Conservation (phyloP, 1,284 basidiomycete species). For the Microbotryomycetes sp. region DNA sequence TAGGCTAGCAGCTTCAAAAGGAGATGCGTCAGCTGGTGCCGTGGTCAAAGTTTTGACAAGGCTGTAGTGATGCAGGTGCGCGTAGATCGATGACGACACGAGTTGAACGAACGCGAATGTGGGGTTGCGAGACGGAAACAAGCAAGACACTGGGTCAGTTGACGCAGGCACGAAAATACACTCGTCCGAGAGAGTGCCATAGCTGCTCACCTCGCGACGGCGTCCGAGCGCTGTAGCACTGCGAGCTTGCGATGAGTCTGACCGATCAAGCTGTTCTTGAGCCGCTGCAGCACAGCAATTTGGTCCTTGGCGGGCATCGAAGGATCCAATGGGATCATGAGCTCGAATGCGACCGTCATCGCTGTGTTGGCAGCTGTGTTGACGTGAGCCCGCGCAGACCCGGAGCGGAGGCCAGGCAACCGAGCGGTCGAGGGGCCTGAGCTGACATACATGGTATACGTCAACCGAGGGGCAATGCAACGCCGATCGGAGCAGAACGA, state of each 20-base stretch:
- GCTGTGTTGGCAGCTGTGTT: too few relatives aligned
- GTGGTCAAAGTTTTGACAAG: conserved; percentile 6
- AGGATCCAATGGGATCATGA: neutral
- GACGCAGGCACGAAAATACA: neutral
- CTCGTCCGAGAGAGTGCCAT: neutral
- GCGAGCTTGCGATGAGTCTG: conserved; percentile 3
- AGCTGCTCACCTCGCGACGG: conserved; percentile 5
- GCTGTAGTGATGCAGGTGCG: neutral
- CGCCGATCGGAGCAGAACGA: too few relatives aligned
- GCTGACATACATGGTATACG: neutral
- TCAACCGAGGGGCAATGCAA: too few relatives aligned
- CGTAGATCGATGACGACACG: neutral
- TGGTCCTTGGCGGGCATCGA: neutral
- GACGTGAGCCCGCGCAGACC: neutral
- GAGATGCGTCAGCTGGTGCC: neutral
- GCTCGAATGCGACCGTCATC: too few relatives aligned
- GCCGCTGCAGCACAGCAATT: conserved; percentile 5
- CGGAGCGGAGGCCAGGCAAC: neutral
- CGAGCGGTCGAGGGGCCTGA: neutral
- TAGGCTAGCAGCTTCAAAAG: neutral
- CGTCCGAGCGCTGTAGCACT: conserved; percentile 1
- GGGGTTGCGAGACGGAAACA: neutral
- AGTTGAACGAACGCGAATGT: neutral
- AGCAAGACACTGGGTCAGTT: too few relatives aligned
- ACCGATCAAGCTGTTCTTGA: conserved; percentile 17